phyloP scores from a whole-genome alignment of 768 basidiomycete genomes.

The Chiua virens region DNA sequence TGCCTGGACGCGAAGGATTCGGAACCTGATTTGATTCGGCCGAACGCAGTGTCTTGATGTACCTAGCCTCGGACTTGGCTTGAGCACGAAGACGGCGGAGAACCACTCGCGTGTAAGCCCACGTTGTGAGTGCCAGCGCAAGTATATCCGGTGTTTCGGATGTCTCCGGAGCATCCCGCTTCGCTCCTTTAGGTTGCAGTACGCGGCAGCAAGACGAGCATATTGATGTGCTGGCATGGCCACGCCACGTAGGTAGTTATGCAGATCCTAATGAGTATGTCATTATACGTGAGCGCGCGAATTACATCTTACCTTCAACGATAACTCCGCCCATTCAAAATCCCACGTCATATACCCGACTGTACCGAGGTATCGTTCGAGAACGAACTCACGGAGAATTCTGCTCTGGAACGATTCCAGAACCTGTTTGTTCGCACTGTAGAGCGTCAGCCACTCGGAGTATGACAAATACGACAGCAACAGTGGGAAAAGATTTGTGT shows the following conservation, averaged over 20 bases:
- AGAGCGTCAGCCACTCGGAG: conserved; percentile 67
- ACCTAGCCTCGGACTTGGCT: conserved; percentile 58
- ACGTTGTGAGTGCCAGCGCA: conserved; percentile 57
- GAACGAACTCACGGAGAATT: conserved; percentile 57
- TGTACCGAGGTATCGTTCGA: conserved; percentile 67
- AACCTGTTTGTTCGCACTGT: conserved; percentile 55
- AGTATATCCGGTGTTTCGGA: conserved; percentile 44
- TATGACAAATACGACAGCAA: conserved; percentile 69
- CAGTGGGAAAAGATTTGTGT: conserved; percentile 49
- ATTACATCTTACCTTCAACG: conserved; percentile 50
- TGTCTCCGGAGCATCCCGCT: conserved; percentile 41
- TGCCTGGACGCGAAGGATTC: conserved; percentile 14
- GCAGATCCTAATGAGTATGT: conserved; percentile 60
- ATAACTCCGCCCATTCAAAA: conserved; percentile 57
- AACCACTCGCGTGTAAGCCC: conserved; percentile 79
- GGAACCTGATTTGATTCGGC: conserved; percentile 1
- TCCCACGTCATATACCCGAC: conserved; percentile 75
- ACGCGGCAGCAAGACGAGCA: conserved; percentile 54
- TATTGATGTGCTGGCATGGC: conserved; percentile 76
- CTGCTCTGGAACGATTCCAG: conserved; percentile 50
- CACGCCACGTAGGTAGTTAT: conserved; percentile 78
- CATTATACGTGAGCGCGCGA: background rate
- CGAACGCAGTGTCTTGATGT: conserved; percentile 12
- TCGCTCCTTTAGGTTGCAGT: conserved; percentile 49
- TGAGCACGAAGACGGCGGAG: conserved; percentile 79